Conservation (phyloP, 2,329 filamentous ascomycete species). For the Diaporthe sp. region DNA sequence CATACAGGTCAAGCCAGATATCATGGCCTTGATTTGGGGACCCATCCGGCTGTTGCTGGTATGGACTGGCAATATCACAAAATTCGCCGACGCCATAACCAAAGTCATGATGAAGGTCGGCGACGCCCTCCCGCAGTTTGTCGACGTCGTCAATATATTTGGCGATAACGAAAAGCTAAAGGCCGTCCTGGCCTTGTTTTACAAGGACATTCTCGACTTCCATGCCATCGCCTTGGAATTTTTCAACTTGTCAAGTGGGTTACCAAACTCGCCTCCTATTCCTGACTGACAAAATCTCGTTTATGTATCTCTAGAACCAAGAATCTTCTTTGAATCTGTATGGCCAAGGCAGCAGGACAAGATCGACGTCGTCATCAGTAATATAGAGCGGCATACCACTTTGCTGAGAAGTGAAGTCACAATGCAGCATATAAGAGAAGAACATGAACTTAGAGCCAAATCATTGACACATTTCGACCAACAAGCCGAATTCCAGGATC, state of each 20-base stretch:
- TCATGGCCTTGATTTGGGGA: conserved; percentile 50
- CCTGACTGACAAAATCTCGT: not conserved
- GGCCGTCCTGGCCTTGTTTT: conserved; percentile 46
- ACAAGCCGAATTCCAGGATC: not conserved
- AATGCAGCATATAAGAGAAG: conserved; percentile 37
- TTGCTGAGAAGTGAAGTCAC: conserved; percentile 37
- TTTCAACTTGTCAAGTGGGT: conserved; percentile 43
- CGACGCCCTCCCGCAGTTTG: conserved; percentile 39
- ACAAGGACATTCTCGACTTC: conserved; percentile 49
- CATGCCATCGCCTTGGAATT: conserved; percentile 45
- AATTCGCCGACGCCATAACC: conserved; percentile 26
- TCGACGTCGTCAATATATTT: conserved; percentile 36
- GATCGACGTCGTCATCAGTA: conserved; percentile 33
- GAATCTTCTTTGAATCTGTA: conserved; percentile 42
- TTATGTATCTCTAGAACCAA: conserved; percentile 38
- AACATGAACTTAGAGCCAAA: conserved; percentile 33
- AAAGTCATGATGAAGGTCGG: conserved; percentile 32
- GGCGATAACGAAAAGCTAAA: conserved; percentile 39
- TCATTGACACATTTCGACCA: conserved; percentile 30
- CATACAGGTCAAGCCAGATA: conserved; percentile 45
- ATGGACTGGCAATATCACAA: conserved; percentile 59
- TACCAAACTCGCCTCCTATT: not conserved
- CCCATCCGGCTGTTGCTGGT: conserved; percentile 64
- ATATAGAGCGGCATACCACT: conserved; percentile 34
- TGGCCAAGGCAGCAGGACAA: conserved; percentile 44